A percentile compares a stretch with the other conserved stretches of the same genome.
Conservation (phyloP, 2,329 filamentous ascomycete species). For the Paraphaeosphaeria sporulosa region DNA sequence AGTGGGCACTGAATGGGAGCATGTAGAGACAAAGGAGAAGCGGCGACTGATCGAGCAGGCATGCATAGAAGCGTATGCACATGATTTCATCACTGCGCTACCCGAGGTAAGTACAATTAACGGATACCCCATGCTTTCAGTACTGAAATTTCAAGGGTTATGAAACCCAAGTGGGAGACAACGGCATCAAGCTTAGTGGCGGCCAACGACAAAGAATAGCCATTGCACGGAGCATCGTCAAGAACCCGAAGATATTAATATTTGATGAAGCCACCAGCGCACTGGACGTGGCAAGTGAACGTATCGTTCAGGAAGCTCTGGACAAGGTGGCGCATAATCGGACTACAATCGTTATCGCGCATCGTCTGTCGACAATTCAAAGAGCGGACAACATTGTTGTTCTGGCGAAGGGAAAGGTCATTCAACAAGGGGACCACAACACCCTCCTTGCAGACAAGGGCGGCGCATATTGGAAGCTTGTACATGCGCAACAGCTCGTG, state of each 20-base stretch:
- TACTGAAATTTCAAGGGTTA: slow-evolving; percentile 74
- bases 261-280: slow-evolving; percentile 42
- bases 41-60: slow-evolving; percentile 66
- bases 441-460: slow-evolving; percentile 65
- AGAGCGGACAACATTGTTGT: slow-evolving; percentile 79
- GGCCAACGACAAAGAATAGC: slow-evolving; percentile 80
- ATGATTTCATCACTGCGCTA: slow-evolving; percentile 82
- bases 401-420: slow-evolving; percentile 70
- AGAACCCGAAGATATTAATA: slow-evolving; percentile 50
- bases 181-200: slow-evolving; percentile 87
- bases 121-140: no score
- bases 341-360: slow-evolving; percentile 76
- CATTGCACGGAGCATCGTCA: slow-evolving; percentile 51
- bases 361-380: slow-evolving; percentile 72
- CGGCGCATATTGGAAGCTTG: slow-evolving; percentile 70
- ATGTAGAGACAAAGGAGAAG: slow-evolving; percentile 59
- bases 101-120: slow-evolving; percentile 22
- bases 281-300: slow-evolving; percentile 50
- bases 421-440: slow-evolving; percentile 77
- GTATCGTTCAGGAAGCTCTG: slow-evolving; percentile 46
- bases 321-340: slow-evolving; percentile 43
- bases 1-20: slow-evolving; percentile 68
- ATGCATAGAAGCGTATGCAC: slow-evolving; percentile 85
- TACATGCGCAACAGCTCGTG: slow-evolving; percentile 50
- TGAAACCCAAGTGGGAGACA: slow-evolving; percentile 88